phyloP scores from a whole-genome alignment of 1,284 basidiomycete species.

The Cutaneotrichosporon cutaneum region DNA sequence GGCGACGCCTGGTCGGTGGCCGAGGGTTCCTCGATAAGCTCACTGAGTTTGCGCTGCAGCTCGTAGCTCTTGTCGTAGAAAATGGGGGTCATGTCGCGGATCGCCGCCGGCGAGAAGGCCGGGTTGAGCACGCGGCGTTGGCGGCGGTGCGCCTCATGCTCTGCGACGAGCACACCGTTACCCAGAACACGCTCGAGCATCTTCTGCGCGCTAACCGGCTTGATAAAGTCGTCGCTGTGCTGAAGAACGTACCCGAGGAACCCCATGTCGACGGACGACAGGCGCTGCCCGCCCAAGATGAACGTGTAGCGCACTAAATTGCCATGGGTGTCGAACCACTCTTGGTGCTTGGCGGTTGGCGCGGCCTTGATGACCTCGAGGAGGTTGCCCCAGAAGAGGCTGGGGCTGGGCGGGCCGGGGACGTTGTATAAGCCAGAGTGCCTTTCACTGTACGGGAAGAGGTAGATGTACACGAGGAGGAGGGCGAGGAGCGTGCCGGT shows the following conservation, averaged over 20 bases:
- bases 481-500: constrained; percentile 3
- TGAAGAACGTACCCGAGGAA: constrained; percentile 61
- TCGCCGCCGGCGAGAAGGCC: constrained; percentile 44
- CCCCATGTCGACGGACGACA: constrained; percentile 51
- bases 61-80: constrained; percentile 64
- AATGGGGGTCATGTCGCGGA: constrained; percentile 54
- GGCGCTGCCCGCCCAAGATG: constrained; percentile 41
- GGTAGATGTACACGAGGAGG: constrained; percentile 18
- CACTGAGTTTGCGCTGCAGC: constrained; percentile 58
- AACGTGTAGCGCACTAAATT: constrained; percentile 28
- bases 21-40: constrained; percentile 64
- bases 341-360: constrained; percentile 22
- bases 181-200: constrained; percentile 55
- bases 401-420: constrained; percentile 24
- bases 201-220: constrained; percentile 62
- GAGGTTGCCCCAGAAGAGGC: constrained; percentile 29
- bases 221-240: constrained; percentile 64
- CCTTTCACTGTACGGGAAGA: constrained; percentile 12
- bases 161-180: constrained; percentile 44
- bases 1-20: constrained; percentile 37
- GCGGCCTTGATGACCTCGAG: constrained; percentile 20
- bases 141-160: constrained; percentile 58
- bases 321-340: constrained; percentile 33
- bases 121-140: constrained; percentile 55
- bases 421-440: constrained; percentile 16